phyloP scores from a whole-genome alignment of 2,329 filamentous ascomycete genomes.

The Blastomyces gilchristii region DNA sequence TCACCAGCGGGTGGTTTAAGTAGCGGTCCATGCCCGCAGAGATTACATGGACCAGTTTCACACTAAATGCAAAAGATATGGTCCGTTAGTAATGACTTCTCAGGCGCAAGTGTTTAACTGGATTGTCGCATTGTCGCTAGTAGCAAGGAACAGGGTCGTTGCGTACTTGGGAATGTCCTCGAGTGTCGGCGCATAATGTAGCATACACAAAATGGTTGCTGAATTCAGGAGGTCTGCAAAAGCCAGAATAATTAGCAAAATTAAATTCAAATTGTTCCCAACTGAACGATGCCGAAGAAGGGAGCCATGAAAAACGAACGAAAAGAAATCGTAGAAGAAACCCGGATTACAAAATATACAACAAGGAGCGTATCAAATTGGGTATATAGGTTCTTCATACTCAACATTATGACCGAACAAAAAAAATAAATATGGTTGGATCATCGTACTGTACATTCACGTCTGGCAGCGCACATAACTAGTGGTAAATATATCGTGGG shows the following conservation, averaged over 20 bases:
- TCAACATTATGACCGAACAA: neutral
- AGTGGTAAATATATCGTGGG: neutral
- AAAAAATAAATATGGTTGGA: neutral
- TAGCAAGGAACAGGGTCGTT: neutral
- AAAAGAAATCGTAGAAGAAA: neutral
- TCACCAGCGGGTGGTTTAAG: conserved; percentile 44
- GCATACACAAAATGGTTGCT: conserved; percentile 40
- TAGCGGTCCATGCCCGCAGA: conserved; percentile 50
- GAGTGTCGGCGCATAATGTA: conserved; percentile 32
- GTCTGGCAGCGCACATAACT: neutral
- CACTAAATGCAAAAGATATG: conserved; percentile 17
- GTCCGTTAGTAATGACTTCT: neutral
- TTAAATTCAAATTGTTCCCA: conserved; percentile 1
- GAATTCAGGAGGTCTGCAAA: conserved; percentile 32
- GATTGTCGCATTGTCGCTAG: neutral
- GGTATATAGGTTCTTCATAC: neutral
- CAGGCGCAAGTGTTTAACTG: neutral
- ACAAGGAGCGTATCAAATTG: neutral
- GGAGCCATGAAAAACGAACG: neutral
- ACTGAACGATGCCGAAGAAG: neutral
- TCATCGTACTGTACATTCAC: neutral
- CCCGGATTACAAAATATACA: neutral
- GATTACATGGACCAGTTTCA: conserved; percentile 47
- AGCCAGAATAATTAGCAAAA: neutral
- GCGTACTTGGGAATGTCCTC: conserved; percentile 22